A percentile compares a stretch with the other conserved stretches of the same genome.
phyloP scores from a whole-genome alignment of 805 yeast species.

The Blastobotrys robertii region DNA sequence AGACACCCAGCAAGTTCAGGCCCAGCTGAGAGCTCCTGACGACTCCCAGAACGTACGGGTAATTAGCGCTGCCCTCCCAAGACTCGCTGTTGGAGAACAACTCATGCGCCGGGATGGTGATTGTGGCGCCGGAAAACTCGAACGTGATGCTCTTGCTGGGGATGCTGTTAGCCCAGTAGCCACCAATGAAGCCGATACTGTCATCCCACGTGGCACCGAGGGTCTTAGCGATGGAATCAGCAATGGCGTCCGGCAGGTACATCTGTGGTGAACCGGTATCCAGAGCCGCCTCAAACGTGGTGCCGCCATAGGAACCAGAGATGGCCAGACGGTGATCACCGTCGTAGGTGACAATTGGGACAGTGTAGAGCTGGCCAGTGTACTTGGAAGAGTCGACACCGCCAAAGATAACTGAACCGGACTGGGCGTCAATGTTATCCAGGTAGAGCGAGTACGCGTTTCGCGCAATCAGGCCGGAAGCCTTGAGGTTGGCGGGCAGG shows the following conservation, averaged over 20 bases:
- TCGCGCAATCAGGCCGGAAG: conserved; percentile 30
- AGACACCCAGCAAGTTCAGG: conserved; percentile 45
- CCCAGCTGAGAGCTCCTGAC: not conserved
- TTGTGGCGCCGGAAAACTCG: conserved; percentile 19
- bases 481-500: conserved; percentile 45
- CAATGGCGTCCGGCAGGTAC: conserved; percentile 36
- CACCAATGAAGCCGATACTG: not conserved
- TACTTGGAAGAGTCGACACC: conserved; percentile 11
- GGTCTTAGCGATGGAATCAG: conserved; percentile 25
- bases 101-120: conserved; percentile 20
- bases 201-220: conserved; percentile 34
- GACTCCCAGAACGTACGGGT: not conserved
- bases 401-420: conserved; percentile 10
- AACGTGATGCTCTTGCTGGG: no score
- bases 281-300: conserved; percentile 26
- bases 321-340: no score
- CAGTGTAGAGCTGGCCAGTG: conserved; percentile 11
- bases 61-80: not conserved
- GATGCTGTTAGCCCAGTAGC: no score
- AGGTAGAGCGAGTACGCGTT: conserved; percentile 37
- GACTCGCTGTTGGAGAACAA: conserved; percentile 7
- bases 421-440: conserved; percentile 20
- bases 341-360: conserved; percentile 27
- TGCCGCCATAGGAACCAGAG: no score
- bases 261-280: conserved; percentile 51